phyloP scores from a whole-genome alignment of 1,139 yeast species.

The Yamadazyma buinensis region DNA sequence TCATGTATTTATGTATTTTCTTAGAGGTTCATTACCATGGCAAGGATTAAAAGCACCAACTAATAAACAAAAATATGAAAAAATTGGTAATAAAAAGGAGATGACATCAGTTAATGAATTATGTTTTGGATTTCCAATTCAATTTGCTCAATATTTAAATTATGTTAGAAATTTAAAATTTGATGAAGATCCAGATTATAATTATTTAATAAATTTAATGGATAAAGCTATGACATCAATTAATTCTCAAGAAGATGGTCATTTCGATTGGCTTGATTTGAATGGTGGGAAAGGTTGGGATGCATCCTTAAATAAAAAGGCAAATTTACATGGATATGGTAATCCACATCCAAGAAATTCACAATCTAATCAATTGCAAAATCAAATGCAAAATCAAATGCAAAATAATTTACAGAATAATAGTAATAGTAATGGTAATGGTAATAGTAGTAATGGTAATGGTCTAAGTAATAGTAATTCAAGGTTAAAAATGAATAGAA shows the following conservation, averaged over 20 bases:
- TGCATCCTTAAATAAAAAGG: constrained; percentile 70
- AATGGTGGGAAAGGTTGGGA: constrained; percentile 86
- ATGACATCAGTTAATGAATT: constrained; percentile 66
- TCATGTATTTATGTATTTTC: constrained; percentile 60
- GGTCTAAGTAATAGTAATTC: constrained; percentile 4
- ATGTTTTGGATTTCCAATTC: constrained; percentile 67
- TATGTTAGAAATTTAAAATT: constrained; percentile 68
- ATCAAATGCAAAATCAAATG: too few relatives aligned
- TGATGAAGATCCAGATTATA: constrained; percentile 78
- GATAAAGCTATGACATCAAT: constrained; percentile 38
- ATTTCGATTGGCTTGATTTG: constrained; percentile 82
- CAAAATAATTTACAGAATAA: too few relatives aligned
- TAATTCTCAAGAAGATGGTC: constrained; percentile 49
- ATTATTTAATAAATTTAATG: constrained; percentile 39
- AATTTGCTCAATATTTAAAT: constrained; percentile 73
- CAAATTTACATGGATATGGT: constrained; percentile 78
- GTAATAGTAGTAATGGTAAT: not conserved
- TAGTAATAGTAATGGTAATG: constrained; percentile 1
- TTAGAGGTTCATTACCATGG: constrained; percentile 60
- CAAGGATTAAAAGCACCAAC: constrained; percentile 69
- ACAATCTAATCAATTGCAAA: not conserved
- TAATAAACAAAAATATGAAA: constrained; percentile 77
- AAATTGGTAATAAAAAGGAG: constrained; percentile 76
- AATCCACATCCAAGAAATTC: constrained; percentile 50
- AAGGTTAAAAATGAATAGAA: constrained; percentile 15